Base-by-base conservation (phyloP, 139 green algal genomes). In the Chlamydomonas eustigma region DNA sequence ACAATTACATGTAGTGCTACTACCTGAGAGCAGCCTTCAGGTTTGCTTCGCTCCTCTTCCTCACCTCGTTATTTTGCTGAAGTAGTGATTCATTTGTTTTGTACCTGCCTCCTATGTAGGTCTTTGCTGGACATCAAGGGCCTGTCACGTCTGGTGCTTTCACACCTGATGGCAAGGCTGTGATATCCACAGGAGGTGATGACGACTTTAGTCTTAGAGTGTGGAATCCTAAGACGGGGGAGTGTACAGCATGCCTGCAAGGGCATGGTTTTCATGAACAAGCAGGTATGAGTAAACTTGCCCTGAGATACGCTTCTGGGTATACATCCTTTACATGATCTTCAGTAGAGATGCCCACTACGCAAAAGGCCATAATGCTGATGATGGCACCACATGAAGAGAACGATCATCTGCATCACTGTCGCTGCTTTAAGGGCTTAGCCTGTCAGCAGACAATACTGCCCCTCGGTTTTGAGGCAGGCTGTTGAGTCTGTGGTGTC, bases 181-280 rank as follows among this genome's bases (percentile, higher is more conserved):
- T 97, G n/a, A 87, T 97, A 2, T 97, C 90, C 2, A 92, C 83
- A 12, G 93, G 91, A 30, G 90, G 86, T n/a, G 92, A 95, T 34
- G 85, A 78, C 0, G 93, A 98, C 79, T 78, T 51, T 38, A 88
- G 75, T 22, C 71, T 98, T 52, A 79, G 90, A 0, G 84, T 92
- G 63, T 97, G 94, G 93, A 90, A 93, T 77, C 92, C 93, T 3
- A 90, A 90, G 50, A 95, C 84, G 0, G 94, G 91, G 1, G 86
- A 89, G 64, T 96, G 91, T 84, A 86, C 39, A 0, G 31, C 69
- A 2, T 82, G 69, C 1, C 77, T 91, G 2, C 24, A 39, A 3
- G 65, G 65, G 3, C 65, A 72, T 44, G 65, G 65, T 4, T 72
- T 72, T 34, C 65, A 81, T 36, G 70, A 77, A 31, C 30, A n/a